Evolutionary conservation across 352 stramenopile genomes (phyloP), one percentile per base, ranked within the genome.

Genomic region (Globisporangium splendens): DNA sequence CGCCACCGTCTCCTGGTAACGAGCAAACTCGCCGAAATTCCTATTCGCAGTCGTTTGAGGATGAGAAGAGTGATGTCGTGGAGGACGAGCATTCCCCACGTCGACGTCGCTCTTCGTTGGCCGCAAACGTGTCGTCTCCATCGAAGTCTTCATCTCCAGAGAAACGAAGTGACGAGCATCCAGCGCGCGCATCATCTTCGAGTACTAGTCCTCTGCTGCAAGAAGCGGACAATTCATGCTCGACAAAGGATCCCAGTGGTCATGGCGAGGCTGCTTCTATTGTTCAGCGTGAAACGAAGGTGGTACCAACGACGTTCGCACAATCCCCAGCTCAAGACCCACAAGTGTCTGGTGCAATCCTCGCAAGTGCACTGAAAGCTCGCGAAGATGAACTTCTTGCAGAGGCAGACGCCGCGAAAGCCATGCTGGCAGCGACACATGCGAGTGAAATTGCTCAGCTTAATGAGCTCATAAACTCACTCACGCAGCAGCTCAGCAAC

Each of bases 11-110:
- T 46, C 43, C 35, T 12, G 22, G 55, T 2, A 68, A 48, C 20
- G 18, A 35, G 18, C 52, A 66, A 8, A 35, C 28, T 11, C 69
- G 63, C n/a, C 72, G 60, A n/a, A 69, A 67, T 38, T 83, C 77
- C 15, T 81, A 79, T 55, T 84, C 72, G 8, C 70, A 81, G 38
- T 84, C 69, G 0, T 77, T 83, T 46, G 77, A 88, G 1, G 54
- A 57, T 5, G 70, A 82, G 13, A 65, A 68, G 20, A 22, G 53
- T 0, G 31, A 42, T 15, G 38, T 15, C 38, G 43, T 38, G 5
- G 31, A 18, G 10, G 20, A 41, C 15, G 21, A 56, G 13, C 55
- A 31, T 17, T 31, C 50, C 3, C 39, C 42, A 12, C 50, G n/a
- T 10, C 53, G 33, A 13, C 63, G 13, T 14, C 56, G 38, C 24